Base-by-base conservation (phyloP, 1,139 yeast genomes). In the Zhuliangozyma blackwelliae region DNA sequence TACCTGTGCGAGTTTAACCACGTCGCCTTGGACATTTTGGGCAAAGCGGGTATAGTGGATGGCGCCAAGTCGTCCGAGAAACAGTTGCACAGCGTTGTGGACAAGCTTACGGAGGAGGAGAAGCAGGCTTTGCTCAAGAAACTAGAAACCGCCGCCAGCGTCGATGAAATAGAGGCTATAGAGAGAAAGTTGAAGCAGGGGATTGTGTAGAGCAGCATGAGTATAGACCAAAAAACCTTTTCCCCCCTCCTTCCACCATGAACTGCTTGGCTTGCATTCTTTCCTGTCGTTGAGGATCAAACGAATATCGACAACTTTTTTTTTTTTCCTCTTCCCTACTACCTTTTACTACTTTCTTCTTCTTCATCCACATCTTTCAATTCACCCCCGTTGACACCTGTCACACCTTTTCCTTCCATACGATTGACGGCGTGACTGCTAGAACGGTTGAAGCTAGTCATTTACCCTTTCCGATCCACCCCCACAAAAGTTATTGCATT, bases 141-240 rank as follows among this genome's bases (percentile, higher is more conserved):
- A 41, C 63, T 89, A 39, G 71, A 72, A 37, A 63, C 60, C 27
- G 95, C 96, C 1, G 69, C 77, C 5, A 79, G 82, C 37, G 56
- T 89, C 42, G 84, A 74, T 10, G 96, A 89, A 47, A 82, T 89
- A 10, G 87, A 82, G 45, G 62, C 77, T 36, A 75, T 89, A 23
- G 95, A 87, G 54, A 62, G 28, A 6, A 36, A 44, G 6, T 31
- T 46, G 23, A 34, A 26, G 27, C 28, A 28, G 5, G 45, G 45
- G 9, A 25, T 34, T 28, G 25, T 43, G 28, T 43, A 28, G 27
- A 9, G 5, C 21, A 7, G 11, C 5, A 10, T 12, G 16, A 16
- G 16, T 16, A 16, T 16, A 16, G 16, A 4, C 4, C 16, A 16
- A 16, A 16, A n/a, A n/a, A n/a, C n/a, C 22, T 29, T 5, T 13